A percentile compares a stretch with the other conserved stretches of the same genome.
These are phyloP conservation scores for Eucalyptus tenuipes DNA, from an alignment of 345 rosid genomes.

Conservation along the genomic window DNA sequence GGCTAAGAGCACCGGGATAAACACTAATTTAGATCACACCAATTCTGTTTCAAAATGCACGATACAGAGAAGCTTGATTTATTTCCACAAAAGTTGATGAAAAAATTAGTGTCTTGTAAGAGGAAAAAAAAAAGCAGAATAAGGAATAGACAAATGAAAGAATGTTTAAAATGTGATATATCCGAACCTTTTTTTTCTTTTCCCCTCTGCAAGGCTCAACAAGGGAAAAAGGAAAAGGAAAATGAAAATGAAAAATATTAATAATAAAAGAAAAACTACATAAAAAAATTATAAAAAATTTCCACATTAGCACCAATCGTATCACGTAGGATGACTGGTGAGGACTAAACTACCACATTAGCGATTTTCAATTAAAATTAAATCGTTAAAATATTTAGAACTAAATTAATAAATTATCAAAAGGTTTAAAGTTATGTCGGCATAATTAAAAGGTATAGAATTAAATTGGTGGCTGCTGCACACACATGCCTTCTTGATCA, in stretches of 20 bases:
- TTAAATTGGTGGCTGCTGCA: neutral
- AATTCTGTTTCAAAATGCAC: neutral
- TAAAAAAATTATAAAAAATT: neutral
- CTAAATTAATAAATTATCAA: neutral
- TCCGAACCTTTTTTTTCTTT: neutral
- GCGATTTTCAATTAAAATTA: accelerated
- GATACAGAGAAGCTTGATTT: neutral
- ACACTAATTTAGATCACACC: neutral
- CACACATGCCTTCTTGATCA: neutral
- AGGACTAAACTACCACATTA: accelerated
- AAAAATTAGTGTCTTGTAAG: neutral
- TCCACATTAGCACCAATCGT: accelerated
- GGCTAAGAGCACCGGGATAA: neutral
- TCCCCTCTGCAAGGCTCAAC: no score
- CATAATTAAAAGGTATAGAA: neutral
- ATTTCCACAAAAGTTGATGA: neutral
- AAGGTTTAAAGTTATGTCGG: accelerated
- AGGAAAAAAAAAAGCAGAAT: neutral
- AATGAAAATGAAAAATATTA: neutral
- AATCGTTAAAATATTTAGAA: accelerated
- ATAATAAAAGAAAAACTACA: neutral
- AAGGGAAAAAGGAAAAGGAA: neutral
- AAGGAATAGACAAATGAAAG: neutral
- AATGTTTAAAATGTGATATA: neutral
- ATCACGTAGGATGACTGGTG: accelerated